phyloP scores from a whole-genome alignment of 2,329 filamentous ascomycete species.

The Botrytis paeoniae region DNA sequence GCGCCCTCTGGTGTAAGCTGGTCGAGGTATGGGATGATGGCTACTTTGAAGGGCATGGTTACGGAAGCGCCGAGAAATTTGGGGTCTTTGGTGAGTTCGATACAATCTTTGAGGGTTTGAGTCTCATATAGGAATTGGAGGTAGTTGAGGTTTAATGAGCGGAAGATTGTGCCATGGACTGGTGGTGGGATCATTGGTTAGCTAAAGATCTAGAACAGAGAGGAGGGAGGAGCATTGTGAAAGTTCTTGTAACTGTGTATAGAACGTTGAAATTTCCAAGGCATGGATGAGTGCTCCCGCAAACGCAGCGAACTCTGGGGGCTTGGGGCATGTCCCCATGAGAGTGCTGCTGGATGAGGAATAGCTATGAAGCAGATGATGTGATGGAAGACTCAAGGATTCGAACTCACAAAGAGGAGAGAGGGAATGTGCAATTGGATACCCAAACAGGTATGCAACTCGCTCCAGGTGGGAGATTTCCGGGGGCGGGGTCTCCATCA shows the following conservation, averaged over 20 bases:
- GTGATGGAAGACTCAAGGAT: background rate
- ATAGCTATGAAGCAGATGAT: background rate
- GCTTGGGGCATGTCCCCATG: background rate
- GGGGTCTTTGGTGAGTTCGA: constrained; percentile 52
- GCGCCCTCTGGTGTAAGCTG: constrained; percentile 69
- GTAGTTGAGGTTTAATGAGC: constrained; percentile 50
- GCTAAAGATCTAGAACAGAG: background rate
- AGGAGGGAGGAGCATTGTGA: background rate
- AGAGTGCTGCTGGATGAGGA: background rate
- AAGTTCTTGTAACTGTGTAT: background rate
- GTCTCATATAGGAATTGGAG: constrained; percentile 53
- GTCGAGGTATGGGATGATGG: constrained; percentile 71
- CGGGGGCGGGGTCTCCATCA: constrained; percentile 26
- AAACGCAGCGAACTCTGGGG: background rate
- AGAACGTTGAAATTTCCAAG: background rate
- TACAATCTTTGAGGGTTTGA: constrained; percentile 47
- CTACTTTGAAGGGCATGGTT: constrained; percentile 82
- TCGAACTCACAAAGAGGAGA: constrained; percentile 37
- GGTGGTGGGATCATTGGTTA: constrained; percentile 39
- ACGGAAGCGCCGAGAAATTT: constrained; percentile 67
- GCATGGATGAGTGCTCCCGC: background rate
- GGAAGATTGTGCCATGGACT: constrained; percentile 53
- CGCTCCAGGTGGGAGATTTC: constrained; percentile 27
- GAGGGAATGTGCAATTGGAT: constrained; percentile 54
- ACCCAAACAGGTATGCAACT: constrained; percentile 52